These are phyloP conservation scores for Leccinum subrobustum DNA, from an alignment of 1,284 basidiomycete species.

Conservation along the genomic window DNA sequence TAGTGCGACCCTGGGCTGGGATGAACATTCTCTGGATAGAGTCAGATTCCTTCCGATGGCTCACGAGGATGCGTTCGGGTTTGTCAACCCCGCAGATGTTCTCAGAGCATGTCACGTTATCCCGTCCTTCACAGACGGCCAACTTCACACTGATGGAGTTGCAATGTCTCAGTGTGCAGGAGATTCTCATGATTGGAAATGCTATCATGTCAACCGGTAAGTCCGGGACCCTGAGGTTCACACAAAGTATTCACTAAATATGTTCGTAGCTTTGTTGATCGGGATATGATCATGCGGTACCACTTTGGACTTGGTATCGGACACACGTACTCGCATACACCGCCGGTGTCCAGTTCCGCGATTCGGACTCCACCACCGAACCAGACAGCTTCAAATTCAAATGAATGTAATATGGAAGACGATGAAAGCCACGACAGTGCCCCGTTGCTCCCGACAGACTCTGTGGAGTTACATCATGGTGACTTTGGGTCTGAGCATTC, in stretches of 20 bases:
- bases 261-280: neutral
- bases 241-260: neutral
- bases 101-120: neutral
- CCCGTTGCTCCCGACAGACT: neutral
- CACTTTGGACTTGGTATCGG: neutral
- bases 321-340: neutral
- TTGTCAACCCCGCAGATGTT: neutral
- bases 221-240: neutral
- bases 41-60: slow-evolving; percentile 7
- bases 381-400: neutral
- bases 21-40: neutral
- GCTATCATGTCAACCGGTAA: neutral
- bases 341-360: neutral
- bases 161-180: neutral
- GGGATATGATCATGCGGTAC: neutral
- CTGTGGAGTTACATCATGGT: neutral
- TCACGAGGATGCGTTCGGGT: neutral
- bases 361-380: neutral
- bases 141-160: neutral
- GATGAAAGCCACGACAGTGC: neutral
- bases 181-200: neutral
- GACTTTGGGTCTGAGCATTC: neutral
- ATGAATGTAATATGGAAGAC: neutral
- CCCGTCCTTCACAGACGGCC: neutral
- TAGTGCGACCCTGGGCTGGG: neutral